These are phyloP conservation scores for Lyophyllum shimeji DNA, from an alignment of 768 basidiomycete genomes.

Conservation along the genomic window DNA sequence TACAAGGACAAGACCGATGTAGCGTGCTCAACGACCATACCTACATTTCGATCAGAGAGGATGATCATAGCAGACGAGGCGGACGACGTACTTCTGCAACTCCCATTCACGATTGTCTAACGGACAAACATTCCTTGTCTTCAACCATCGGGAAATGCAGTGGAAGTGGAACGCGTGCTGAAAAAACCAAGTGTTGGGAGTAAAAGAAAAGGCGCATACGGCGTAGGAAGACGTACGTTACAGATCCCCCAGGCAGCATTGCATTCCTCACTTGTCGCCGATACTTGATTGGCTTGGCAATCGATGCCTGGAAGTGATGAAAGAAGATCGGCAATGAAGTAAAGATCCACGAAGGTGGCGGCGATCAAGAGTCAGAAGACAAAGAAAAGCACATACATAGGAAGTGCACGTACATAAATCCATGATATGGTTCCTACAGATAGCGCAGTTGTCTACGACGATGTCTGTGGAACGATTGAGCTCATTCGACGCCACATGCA, in stretches of 20 bases:
- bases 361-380: not conserved
- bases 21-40: conserved; percentile 14
- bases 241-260: conserved; percentile 99
- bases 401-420: conserved; percentile 78
- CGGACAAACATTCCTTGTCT: conserved; percentile 95
- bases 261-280: conserved; percentile 94
- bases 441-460: conserved; percentile 98
- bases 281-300: conserved; percentile 98
- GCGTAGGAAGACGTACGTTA: conserved; percentile 59
- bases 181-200: not conserved
- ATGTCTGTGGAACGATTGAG: conserved; percentile 62
- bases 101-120: conserved; percentile 97
- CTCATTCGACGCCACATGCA: conserved; percentile 9
- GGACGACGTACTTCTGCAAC: conserved; percentile 80
- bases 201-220: not conserved
- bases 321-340: too few relatives aligned
- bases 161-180: conserved; percentile 99
- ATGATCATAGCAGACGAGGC: not conserved
- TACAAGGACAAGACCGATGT: not conserved
- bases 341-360: conserved; percentile 3
- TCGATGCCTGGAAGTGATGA: conserved; percentile 78
- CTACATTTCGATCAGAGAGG: not conserved
- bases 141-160: conserved; percentile 98
- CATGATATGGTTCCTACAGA: conserved; percentile 99
- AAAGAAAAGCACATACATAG: not conserved